A percentile compares a stretch with the other conserved stretches of the same genome.
Evolutionary conservation across 108 stramenopile species (phyloP).

Genomic region (Licmophora abbreviata): DNA sequence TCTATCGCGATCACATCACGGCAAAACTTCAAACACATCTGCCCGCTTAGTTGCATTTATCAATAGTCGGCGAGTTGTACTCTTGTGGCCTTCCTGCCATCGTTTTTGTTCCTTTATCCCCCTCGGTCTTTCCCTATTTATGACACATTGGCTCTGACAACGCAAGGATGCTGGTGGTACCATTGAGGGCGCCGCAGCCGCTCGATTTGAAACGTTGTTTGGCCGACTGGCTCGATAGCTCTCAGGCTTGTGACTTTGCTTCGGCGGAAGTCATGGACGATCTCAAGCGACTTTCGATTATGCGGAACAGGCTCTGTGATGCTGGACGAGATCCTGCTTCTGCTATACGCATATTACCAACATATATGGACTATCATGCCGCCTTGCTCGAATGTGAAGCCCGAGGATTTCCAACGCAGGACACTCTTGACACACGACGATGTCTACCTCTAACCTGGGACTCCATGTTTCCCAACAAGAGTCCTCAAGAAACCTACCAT

Average conservation of each 20-base stretch:
- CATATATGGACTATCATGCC: constrained; percentile 1
- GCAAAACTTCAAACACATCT: too few relatives aligned
- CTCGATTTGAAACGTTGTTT: not conserved
- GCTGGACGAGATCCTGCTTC: too few relatives aligned
- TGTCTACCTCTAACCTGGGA: not conserved
- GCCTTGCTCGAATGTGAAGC: not conserved
- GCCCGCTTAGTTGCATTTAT: too few relatives aligned
- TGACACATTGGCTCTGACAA: not conserved
- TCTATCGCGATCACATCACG: too few relatives aligned
- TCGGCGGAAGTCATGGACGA: not conserved
- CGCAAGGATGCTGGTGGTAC: constrained; percentile 3
- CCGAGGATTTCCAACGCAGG: not conserved
- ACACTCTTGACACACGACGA: not conserved
- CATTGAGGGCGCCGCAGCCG: not conserved
- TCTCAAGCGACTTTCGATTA: not conserved
- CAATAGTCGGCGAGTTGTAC: too few relatives aligned
- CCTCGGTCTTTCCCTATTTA: not conserved
- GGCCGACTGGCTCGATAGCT: not conserved
- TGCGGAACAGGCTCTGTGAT: not conserved
- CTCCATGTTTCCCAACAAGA: not conserved
- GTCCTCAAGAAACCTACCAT: not conserved
- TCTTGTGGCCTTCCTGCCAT: too few relatives aligned
- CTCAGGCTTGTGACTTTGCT: not conserved
- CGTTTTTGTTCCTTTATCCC: too few relatives aligned
- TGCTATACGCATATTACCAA: not conserved